Conservation (phyloP, 208 protist species). For the Strigomonas galati region DNA sequence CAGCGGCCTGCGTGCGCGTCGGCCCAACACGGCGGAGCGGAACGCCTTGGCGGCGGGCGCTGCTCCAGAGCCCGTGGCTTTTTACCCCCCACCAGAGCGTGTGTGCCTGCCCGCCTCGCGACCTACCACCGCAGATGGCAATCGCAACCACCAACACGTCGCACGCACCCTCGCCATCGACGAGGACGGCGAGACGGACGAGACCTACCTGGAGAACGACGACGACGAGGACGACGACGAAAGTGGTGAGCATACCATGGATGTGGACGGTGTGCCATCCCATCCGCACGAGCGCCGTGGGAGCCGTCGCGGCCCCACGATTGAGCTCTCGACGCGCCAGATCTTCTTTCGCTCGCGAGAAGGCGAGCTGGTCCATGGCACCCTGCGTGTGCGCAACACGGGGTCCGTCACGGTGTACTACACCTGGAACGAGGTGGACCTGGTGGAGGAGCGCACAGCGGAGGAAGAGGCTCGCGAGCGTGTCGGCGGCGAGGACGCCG, state of each 20-base stretch:
- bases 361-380: slow-evolving; percentile 56
- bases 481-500: too few species aligned
- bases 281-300: background rate
- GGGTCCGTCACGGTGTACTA: slow-evolving; percentile 79
- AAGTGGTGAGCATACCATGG: background rate
- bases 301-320: slow-evolving; percentile 18
- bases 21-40: slow-evolving; percentile 12
- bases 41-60: slow-evolving; percentile 11
- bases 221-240: slow-evolving; percentile 11
- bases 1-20: slow-evolving; percentile 36
- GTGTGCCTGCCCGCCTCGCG: background rate
- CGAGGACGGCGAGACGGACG: background rate
- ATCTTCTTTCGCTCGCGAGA: slow-evolving; percentile 49
- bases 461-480: too few species aligned
- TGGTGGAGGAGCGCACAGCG: slow-evolving; percentile 5
- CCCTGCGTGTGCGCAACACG: slow-evolving; percentile 51
- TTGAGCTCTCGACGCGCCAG: slow-evolving; percentile 57
- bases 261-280: background rate
- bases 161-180: background rate
- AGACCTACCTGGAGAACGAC: background rate
- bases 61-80: background rate
- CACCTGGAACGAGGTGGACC: slow-evolving; percentile 59
- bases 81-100: background rate
- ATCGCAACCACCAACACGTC: background rate
- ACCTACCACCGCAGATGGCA: background rate